Evolutionary conservation across 75 land plant species (phyloP).

Genomic region (Sequoia sempervirens): DNA sequence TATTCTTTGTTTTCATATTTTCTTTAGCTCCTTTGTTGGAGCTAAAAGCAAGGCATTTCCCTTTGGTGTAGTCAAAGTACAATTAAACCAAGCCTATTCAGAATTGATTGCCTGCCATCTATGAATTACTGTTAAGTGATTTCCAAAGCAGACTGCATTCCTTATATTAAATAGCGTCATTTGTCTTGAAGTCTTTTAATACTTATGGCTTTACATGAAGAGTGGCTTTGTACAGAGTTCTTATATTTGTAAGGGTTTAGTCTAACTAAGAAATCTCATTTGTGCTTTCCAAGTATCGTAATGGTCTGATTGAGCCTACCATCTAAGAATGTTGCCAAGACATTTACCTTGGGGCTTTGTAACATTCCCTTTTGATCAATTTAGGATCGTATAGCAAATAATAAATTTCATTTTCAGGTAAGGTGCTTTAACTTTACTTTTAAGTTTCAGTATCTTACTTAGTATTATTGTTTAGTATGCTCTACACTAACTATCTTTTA

Average conservation of each 20-base stretch:
- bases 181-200: not conserved
- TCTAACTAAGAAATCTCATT: not conserved
- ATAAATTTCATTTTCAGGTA: not conserved
- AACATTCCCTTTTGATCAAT: not conserved
- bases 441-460: not conserved
- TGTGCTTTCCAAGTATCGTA: not conserved
- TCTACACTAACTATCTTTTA: not conserved
- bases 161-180: not conserved
- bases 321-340: not conserved
- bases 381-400: not conserved
- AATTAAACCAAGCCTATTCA: not conserved
- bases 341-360: not conserved
- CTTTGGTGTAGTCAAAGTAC: not conserved
- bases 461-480: not conserved
- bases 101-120: not conserved
- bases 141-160: not conserved
- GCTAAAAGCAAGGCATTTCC: not conserved
- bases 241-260: not conserved
- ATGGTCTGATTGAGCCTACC: not conserved
- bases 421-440: not conserved
- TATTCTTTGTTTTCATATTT: not conserved
- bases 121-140: not conserved
- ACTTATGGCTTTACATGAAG: not conserved
- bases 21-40: not conserved
- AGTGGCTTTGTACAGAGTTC: not conserved